Conservation (phyloP, 2,329 filamentous ascomycete species). For the Nemania abortiva region DNA sequence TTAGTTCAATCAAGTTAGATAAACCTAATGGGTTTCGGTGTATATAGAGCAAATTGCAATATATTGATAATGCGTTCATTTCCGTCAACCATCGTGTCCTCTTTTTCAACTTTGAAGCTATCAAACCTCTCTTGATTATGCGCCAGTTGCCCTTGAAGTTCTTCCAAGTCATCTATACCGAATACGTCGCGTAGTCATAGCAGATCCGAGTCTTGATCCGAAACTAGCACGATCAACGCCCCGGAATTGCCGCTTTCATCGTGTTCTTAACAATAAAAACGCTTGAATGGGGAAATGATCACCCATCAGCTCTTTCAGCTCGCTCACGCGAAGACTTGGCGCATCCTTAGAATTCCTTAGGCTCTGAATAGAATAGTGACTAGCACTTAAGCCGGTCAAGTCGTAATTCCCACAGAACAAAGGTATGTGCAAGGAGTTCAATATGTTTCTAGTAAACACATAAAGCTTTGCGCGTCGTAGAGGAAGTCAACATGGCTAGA, state of each 20-base stretch:
- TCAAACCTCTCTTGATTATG: too few relatives aligned
- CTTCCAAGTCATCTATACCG: too few relatives aligned
- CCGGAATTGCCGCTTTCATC: not conserved
- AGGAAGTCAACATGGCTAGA: too few relatives aligned
- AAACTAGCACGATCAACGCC: not conserved
- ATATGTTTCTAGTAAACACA: not conserved
- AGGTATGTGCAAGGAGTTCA: not conserved
- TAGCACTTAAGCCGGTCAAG: not conserved
- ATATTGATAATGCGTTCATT: too few relatives aligned
- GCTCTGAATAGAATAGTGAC: not conserved
- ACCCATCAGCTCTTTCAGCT: slow-evolving; percentile 6
- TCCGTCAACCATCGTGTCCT: too few relatives aligned
- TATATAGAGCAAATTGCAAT: too few relatives aligned
- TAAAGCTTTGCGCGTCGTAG: not conserved
- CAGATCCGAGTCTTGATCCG: slow-evolving; percentile 9
- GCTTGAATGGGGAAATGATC: not conserved
- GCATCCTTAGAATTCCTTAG: not conserved
- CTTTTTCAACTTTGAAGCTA: too few relatives aligned
- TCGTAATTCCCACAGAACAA: not conserved
- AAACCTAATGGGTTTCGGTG: too few relatives aligned
- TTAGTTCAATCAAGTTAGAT: too few relatives aligned
- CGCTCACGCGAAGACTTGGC: not conserved
- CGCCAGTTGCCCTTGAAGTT: too few relatives aligned
- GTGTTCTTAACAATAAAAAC: not conserved
- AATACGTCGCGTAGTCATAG: too few relatives aligned